phyloP scores from a whole-genome alignment of 306 rosid genomes.

The Vigna nakashimae region DNA sequence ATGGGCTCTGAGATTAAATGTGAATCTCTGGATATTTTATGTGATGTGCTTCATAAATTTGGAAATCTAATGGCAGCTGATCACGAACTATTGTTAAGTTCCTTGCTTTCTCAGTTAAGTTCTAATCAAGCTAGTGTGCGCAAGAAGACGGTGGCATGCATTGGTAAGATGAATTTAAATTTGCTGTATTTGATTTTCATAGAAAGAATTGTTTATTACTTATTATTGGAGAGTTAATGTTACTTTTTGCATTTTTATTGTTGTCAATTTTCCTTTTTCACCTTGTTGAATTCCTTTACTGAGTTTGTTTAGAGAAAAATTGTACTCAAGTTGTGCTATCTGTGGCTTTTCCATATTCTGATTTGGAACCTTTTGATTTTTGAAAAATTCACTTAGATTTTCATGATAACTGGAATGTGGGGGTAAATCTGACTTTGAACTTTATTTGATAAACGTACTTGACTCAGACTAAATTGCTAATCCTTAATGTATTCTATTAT shows the following conservation, averaged over 20 bases:
- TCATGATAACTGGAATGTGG: conserved; percentile 14
- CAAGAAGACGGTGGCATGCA: conserved; percentile 89
- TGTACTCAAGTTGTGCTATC: background rate
- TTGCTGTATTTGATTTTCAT: background rate
- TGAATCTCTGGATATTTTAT: conserved; percentile 88
- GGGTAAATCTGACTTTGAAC: conserved; percentile 7
- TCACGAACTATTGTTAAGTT: conserved; percentile 74
- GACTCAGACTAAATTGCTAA: conserved; percentile 1
- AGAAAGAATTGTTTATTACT: background rate
- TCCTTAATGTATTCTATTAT: background rate
- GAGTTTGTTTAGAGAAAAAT: conserved; percentile 19
- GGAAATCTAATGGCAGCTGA: conserved; percentile 83
- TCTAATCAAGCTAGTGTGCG: conserved; percentile 93
- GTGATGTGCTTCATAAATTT: conserved; percentile 91
- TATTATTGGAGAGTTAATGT: conserved; percentile 1
- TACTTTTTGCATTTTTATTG: conserved; percentile 1
- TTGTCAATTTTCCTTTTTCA: background rate
- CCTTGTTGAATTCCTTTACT: conserved; percentile 13
- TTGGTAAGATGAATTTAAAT: conserved; percentile 60
- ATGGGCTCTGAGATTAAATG: conserved; percentile 86
- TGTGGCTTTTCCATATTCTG: conserved; percentile 8
- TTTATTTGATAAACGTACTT: background rate
- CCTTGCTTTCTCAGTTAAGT: conserved; percentile 83
- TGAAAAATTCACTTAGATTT: conserved; percentile 4
- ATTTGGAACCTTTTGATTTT: conserved; percentile 20